Base-by-base conservation (phyloP, 192 early-diverging fungal species). In the Linnemannia zychae region DNA sequence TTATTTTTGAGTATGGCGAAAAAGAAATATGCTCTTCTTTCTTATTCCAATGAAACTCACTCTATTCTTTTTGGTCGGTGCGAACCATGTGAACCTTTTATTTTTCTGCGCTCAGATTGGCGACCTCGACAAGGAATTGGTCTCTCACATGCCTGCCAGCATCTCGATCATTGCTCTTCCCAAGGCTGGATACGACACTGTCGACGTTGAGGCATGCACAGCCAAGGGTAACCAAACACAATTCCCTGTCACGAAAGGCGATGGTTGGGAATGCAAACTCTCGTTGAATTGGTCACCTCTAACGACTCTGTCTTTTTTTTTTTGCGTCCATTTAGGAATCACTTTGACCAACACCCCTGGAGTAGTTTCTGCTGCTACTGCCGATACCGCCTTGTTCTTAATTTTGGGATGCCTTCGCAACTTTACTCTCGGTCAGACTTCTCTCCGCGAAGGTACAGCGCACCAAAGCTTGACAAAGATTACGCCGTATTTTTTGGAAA, bases 361-460 rank as follows among this genome's bases (percentile, higher is more conserved):
- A 5, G 88, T 78, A 18, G 79, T 87, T 3, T 87, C 78, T 67
- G 75, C 67, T 16, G 81, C 90, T 13, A 88, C 89, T 1, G 90
- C 89, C 4, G 90, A 91, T 46, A 87, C 82, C n/a, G 86, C 85
- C 46, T 87, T 87, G 71, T 81, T 89, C 33, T 71, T 91, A 47
- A 87, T 91, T 31, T 71, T 91, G 66, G 89, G 87, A 40, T 88
- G 87, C n/a, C 80, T 87, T 80, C 87, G 90, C 15, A 84, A 91
- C 40, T 82, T 85, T 16, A 73, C 77, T 34, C 77, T 81, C 53
- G 83, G 77, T 15, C 76, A 81, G 37, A 75, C 84, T 15, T 70
- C 68, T 46, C 77, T 91, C 31, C 87, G 89, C 36, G 67, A 82
- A 66, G 89, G 89, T 90, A 87, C 13, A 24, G 7, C 13, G 18